Conservation (phyloP, 2,329 filamentous ascomycete species). For the Pseudocercospora cruenta region DNA sequence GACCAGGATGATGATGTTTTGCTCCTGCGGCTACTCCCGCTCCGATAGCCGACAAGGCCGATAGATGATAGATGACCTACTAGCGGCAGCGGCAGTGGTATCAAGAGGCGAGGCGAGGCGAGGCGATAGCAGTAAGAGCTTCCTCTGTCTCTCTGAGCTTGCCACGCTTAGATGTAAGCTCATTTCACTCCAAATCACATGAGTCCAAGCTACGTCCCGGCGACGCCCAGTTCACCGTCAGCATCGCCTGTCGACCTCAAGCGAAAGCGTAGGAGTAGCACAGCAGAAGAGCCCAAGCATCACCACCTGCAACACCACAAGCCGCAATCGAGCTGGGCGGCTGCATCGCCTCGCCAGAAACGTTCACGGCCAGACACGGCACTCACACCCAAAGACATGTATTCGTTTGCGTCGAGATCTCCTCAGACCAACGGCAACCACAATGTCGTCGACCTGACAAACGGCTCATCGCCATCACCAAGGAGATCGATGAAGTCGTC, state of each 20-base stretch:
- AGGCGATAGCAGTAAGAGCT: not conserved
- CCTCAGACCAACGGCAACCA: constrained; percentile 40
- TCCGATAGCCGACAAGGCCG: not conserved
- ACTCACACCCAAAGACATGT: constrained; percentile 55
- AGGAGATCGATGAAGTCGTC: constrained; percentile 33
- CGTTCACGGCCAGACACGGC: constrained; percentile 41
- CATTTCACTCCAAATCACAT: not conserved
- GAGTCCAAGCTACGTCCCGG: not conserved
- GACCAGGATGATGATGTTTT: not conserved
- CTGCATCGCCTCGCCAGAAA: constrained; percentile 45
- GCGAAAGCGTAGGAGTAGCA: not conserved
- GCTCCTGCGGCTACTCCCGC: not conserved
- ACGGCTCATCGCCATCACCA: constrained; percentile 38
- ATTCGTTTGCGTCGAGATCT: constrained; percentile 50
- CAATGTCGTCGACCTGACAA: constrained; percentile 51
- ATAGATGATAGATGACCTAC: too few relatives aligned
- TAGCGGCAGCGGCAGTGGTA: not conserved
- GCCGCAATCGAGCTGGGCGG: constrained; percentile 26
- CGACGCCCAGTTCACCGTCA: not conserved
- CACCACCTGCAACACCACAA: constrained; percentile 28
- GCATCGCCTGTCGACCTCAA: constrained; percentile 7
- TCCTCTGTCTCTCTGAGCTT: not conserved
- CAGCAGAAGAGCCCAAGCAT: constrained; percentile 1
- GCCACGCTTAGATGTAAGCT: not conserved
- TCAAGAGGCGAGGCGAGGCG: too few relatives aligned